Evolutionary conservation across 2,329 filamentous ascomycete genomes (phyloP), one percentile per base, ranked within the genome.

Genomic region (Myriosclerotinia duriaeana): DNA sequence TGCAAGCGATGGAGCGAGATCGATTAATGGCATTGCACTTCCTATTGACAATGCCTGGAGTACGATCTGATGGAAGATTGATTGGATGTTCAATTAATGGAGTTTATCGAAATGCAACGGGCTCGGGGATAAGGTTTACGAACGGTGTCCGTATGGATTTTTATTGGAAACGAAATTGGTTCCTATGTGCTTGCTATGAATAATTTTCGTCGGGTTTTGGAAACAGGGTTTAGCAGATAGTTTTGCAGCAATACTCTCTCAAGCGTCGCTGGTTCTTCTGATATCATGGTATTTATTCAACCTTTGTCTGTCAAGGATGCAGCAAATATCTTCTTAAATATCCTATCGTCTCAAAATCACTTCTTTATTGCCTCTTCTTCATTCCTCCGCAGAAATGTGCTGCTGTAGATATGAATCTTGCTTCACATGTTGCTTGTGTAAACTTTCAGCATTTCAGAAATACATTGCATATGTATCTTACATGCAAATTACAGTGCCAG

Each of bases 21-120:
- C 74, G 3, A 75, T 79, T 66, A 79, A 77, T 50, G 78, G 78
- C 7, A 72, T 76, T 12, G 72, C 74, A 5, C 53, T 79, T 65
- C 78, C 77, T 0, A 74, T 79, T 4, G 78, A 79, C 62, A 75
- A 75, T 55, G 77, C 75, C 0, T 79, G 78, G 77, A 74, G 75
- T 12, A 74, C 74, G 22, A 72, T 78, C 26, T 79, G 56, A 70
- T 42, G 20, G 38, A 30, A 20, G n/a, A 20, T n/a, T 5, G 9
- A 20, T 30, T 42, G 30, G 2, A 15, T 22, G n/a, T 22, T 14
- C 8, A 30, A 20, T 22, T 1, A 0, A 6, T 22, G 20, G 40
- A 36, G 30, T 48, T 30, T 36, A 9, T 48, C 12, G 20, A 34
- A 38, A 59, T 36, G 26, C 20, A 58, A 1, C 6, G 44, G 20